Evolutionary conservation across 345 rosid species (phyloP).

Genomic region (Aquilaria sinensis): DNA sequence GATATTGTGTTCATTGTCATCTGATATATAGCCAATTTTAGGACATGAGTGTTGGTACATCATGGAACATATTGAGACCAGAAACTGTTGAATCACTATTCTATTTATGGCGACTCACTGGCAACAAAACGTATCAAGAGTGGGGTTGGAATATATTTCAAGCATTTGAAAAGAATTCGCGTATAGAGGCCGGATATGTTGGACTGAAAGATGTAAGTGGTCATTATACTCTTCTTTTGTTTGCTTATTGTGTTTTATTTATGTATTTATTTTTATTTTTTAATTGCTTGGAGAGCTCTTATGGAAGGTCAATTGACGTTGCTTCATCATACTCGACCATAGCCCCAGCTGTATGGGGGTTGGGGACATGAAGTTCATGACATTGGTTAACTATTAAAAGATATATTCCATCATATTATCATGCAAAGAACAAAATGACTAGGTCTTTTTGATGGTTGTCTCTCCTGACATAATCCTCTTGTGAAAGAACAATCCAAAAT

Average conservation of each 20-base stretch:
- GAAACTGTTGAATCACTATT: constrained; percentile 95
- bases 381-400: too few relatives aligned
- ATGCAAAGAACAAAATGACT: too few relatives aligned
- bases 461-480: too few relatives aligned
- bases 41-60: constrained; percentile 98
- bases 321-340: too few relatives aligned
- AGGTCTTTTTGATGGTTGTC: too few relatives aligned
- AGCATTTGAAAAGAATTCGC: constrained; percentile 92
- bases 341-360: too few relatives aligned
- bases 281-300: neutral
- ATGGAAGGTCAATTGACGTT: neutral
- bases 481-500: too few relatives aligned
- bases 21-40: constrained; percentile 21
- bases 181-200: constrained; percentile 78
- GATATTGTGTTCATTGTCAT: neutral
- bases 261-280: neutral
- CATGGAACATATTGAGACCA: constrained; percentile 95
- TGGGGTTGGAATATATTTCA: constrained; percentile 99
- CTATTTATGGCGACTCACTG: constrained; percentile 94
- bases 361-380: too few relatives aligned
- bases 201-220: constrained; percentile 90
- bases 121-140: constrained; percentile 87
- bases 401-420: too few relatives aligned
- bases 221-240: neutral
- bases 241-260: neutral